phyloP scores from a whole-genome alignment of 164 flowering plant species.

The Amborella trichopoda region DNA sequence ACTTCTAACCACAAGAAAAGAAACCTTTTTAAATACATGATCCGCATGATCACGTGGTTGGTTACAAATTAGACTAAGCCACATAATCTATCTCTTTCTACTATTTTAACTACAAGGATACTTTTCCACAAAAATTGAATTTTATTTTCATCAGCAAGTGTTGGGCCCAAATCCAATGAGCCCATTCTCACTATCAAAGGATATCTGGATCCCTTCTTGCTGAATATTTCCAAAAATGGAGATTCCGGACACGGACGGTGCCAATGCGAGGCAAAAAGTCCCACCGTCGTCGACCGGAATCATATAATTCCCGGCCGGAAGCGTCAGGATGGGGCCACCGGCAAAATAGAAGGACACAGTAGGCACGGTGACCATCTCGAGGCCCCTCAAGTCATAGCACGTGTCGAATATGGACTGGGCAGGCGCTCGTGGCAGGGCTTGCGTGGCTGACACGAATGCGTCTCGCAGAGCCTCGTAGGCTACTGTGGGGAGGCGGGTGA shows the following conservation, averaged over 20 bases:
- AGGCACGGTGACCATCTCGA: slow-evolving; percentile 63
- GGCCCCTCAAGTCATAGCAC: slow-evolving; percentile 56
- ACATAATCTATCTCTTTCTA: too few species aligned
- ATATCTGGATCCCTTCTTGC: slow-evolving; percentile 80
- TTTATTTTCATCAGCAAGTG: too few species aligned
- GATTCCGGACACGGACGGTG: slow-evolving; percentile 47
- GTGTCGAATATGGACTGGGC: slow-evolving; percentile 76
- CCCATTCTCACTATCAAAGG: slow-evolving; percentile 70
- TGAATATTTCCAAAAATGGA: slow-evolving; percentile 93
- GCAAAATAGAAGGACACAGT: slow-evolving; percentile 82
- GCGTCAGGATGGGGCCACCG: slow-evolving; percentile 60
- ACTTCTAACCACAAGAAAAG: too few species aligned
- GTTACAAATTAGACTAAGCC: too few species aligned
- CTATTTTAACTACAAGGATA: too few species aligned
- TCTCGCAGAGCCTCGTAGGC: slow-evolving; percentile 67
- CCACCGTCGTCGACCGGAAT: slow-evolving; percentile 82
- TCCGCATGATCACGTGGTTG: too few species aligned
- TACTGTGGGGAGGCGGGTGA: slow-evolving; percentile 51
- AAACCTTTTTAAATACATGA: too few species aligned
- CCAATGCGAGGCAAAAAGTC: slow-evolving; percentile 90
- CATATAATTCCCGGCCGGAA: slow-evolving; percentile 76
- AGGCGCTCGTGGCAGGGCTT: slow-evolving; percentile 43
- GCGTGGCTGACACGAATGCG: slow-evolving; percentile 34
- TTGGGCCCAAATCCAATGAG: slow-evolving; percentile 88
- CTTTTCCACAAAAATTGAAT: too few species aligned